Evolutionary conservation across 371 early-diverging fungal species (phyloP), one percentile per base, ranked within the genome.

Genomic region (Mucor indicus): DNA sequence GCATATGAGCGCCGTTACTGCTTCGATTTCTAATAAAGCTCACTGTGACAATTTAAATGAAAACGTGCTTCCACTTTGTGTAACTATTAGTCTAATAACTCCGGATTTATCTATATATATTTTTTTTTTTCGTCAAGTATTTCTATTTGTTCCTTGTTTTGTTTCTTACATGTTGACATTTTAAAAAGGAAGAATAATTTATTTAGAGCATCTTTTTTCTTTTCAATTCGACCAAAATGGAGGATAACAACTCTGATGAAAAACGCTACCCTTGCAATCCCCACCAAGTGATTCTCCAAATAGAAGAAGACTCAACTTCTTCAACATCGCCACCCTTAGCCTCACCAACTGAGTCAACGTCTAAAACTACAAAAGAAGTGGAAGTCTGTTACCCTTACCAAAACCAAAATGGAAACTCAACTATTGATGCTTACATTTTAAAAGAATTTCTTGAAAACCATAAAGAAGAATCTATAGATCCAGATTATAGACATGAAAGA

Each of bases 301-400:
- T 58, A 49, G 59, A 58, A 20, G 41, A 48, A 13, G 27, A 38
- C 8, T 27, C 50, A n/a, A 30, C 38, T 7, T 25, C 44, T 9
- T 38, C 53, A 0, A 35, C 48, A 7, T 36, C 47, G 2, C 31
- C 44, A 42, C 40, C 25, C 15, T 11, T 29, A 11, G 8, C 4
- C 13, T 24, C 45, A 33, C 27, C 50, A 3, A 8, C 29, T n/a
- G 15, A 15, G 0, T 10, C 35, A 17, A 12, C 36, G 17, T 29
- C 24, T 5, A 29, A 37, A 30, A 19, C 23, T n/a, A 20, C 19
- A 22, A 49, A 46, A 13, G 39, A 51, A 31, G 42, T 41, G 4
- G 60, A 60, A 16, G 55, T 60, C 0, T 60, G 60, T 38, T 60
- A 60, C 27, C 55, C 60, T 21, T 60, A 50, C 29, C 5, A 7